Percentiles rank a stretch among this genome's conserved stretches.
phyloP scores from a whole-genome alignment of 441 rosid species.

The Hura crepitans region DNA sequence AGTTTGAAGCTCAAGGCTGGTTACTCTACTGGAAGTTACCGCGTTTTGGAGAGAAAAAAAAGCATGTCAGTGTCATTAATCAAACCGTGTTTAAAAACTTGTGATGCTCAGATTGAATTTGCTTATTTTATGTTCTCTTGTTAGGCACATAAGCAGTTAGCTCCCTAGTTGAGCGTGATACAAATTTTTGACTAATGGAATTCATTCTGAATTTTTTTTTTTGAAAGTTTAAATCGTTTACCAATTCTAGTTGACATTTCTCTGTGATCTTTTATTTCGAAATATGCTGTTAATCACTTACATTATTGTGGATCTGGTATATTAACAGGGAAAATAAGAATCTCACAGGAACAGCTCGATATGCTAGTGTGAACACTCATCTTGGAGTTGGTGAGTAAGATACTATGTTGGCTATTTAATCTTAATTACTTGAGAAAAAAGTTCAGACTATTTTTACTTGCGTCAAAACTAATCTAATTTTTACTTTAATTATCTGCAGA shows the following conservation, averaged over 20 bases:
- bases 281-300: background rate
- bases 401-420: slow-evolving; percentile 7
- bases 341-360: slow-evolving; percentile 82
- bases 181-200: background rate
- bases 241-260: slow-evolving; percentile 1
- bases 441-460: slow-evolving; percentile 9
- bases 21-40: background rate
- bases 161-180: background rate
- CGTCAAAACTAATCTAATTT: background rate
- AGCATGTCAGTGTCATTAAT: background rate
- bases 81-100: background rate
- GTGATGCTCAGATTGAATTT: slow-evolving; percentile 10
- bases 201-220: background rate
- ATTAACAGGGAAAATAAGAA: slow-evolving; percentile 68
- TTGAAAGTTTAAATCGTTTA: background rate
- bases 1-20: background rate
- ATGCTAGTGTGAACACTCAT: slow-evolving; percentile 84
- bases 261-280: background rate
- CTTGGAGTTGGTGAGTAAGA: slow-evolving; percentile 66
- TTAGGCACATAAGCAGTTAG: background rate
- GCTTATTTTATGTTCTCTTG: slow-evolving; percentile 12
- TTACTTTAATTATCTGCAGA: slow-evolving; percentile 37
- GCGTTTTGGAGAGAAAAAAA: background rate
- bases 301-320: background rate
- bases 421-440: background rate